Percentiles rank a stretch among this genome's conserved stretches.
Evolutionary conservation across 2,329 filamentous ascomycete species (phyloP).

Genomic region (Calycina herbarum): DNA sequence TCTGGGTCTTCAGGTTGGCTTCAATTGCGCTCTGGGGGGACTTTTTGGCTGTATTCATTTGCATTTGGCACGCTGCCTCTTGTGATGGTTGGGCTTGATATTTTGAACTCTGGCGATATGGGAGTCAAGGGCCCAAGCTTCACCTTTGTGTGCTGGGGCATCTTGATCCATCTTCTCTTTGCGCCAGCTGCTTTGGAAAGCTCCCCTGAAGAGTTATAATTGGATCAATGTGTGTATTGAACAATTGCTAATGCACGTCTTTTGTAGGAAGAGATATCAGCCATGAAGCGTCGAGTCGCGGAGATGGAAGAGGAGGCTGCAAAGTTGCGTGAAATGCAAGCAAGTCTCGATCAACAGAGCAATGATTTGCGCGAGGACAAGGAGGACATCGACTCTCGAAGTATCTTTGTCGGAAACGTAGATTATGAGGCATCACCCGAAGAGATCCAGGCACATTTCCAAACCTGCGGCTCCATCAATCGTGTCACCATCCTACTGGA

Average conservation of each 20-base stretch:
- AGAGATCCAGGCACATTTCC: constrained; percentile 97
- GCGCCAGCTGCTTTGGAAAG: neutral
- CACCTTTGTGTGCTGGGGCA: neutral
- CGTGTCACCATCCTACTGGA: constrained; percentile 95
- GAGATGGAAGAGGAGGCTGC: constrained; percentile 91
- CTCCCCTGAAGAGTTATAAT: neutral
- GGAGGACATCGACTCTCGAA: constrained; percentile 91
- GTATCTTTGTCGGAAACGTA: constrained; percentile 97
- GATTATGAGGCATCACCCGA: constrained; percentile 97
- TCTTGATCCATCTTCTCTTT: neutral
- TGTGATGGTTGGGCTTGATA: neutral
- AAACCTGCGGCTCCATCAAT: constrained; percentile 96
- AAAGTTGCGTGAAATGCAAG: constrained; percentile 85
- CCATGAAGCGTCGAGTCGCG: constrained; percentile 82
- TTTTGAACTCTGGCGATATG: neutral
- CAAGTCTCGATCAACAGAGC: constrained; percentile 78
- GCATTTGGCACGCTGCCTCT: neutral
- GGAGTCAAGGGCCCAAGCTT: neutral
- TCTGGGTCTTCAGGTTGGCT: neutral
- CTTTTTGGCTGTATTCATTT: neutral
- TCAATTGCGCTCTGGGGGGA: neutral
- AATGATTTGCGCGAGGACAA: constrained; percentile 87
- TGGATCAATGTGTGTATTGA: neutral
- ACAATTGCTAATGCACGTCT: neutral
- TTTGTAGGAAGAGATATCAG: constrained; percentile 72